Evolutionary conservation across 768 basidiomycete genomes (phyloP).

Genomic region (Pleurotus citrinopileatus): DNA sequence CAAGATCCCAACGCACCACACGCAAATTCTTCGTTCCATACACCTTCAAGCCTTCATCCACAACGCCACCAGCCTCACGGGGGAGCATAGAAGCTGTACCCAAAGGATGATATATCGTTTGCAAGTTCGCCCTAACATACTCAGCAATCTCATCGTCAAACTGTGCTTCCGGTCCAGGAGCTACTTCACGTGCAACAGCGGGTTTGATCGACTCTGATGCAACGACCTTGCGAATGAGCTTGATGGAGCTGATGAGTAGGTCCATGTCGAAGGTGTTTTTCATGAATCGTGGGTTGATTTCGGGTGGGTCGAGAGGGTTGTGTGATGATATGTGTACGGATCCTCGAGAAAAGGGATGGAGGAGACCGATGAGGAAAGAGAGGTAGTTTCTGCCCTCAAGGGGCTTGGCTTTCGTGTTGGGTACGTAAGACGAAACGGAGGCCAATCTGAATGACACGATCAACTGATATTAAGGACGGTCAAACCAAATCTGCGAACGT

Average conservation of each 20-base stretch:
- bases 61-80: slow-evolving; percentile 26
- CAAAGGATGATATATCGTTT: slow-evolving; percentile 27
- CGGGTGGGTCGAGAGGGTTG: slow-evolving; percentile 15
- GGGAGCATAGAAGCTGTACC: slow-evolving; percentile 27
- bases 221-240: slow-evolving; percentile 15
- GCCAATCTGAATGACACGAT: not conserved
- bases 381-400: slow-evolving; percentile 20
- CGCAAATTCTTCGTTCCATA: slow-evolving; percentile 29
- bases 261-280: slow-evolving; percentile 20
- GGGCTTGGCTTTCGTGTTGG: slow-evolving; percentile 4
- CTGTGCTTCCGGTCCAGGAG: slow-evolving; percentile 18
- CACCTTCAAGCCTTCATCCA: slow-evolving; percentile 22
- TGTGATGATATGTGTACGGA: slow-evolving; percentile 25
- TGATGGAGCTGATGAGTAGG: slow-evolving; percentile 20
- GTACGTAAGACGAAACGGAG: not conserved
- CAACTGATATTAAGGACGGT: not conserved
- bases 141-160: slow-evolving; percentile 22
- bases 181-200: slow-evolving; percentile 11
- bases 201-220: slow-evolving; percentile 3
- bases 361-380: slow-evolving; percentile 18
- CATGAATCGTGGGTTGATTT: slow-evolving; percentile 17
- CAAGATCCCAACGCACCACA: slow-evolving; percentile 29
- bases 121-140: slow-evolving; percentile 5
- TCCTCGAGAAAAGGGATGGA: slow-evolving; percentile 39
- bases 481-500: not conserved